phyloP scores from a whole-genome alignment of 768 basidiomycete genomes.

The Candolleomyces eurysporus region DNA sequence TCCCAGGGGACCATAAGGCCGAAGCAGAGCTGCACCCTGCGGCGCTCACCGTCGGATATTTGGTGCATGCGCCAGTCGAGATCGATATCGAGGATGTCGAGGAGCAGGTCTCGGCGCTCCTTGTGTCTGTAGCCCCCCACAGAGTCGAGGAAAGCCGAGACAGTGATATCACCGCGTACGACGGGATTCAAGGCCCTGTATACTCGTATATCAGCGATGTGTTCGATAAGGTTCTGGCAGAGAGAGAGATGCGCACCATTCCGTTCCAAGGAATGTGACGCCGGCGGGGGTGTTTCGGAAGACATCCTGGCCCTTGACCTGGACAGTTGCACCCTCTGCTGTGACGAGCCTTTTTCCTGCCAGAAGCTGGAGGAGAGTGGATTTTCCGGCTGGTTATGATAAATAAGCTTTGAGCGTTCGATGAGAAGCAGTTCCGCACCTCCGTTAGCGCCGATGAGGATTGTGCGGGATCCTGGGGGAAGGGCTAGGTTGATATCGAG shows the following conservation, averaged over 20 bases:
- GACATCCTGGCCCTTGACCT: slow-evolving; percentile 80
- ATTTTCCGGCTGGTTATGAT: slow-evolving; percentile 72
- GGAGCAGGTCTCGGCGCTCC: slow-evolving; percentile 76
- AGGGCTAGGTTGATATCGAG: slow-evolving; percentile 63
- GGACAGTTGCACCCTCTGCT: slow-evolving; percentile 49
- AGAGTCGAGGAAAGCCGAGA: slow-evolving; percentile 93
- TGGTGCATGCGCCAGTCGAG: slow-evolving; percentile 95
- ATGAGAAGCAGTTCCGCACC: slow-evolving; percentile 45
- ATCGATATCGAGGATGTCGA: slow-evolving; percentile 93
- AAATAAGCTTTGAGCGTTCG: slow-evolving; percentile 13
- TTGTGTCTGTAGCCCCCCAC: slow-evolving; percentile 96
- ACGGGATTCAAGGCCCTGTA: slow-evolving; percentile 96
- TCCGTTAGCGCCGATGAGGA: slow-evolving; percentile 93
- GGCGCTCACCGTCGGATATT: slow-evolving; percentile 95
- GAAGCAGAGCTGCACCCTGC: slow-evolving; percentile 90
- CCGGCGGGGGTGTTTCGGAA: slow-evolving; percentile 84
- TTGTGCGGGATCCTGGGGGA: slow-evolving; percentile 73
- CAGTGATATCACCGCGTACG: slow-evolving; percentile 88
- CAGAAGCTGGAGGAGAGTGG: slow-evolving; percentile 91
- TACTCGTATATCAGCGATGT: slow-evolving; percentile 7
- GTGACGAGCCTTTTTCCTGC: slow-evolving; percentile 87
- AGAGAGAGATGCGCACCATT: slow-evolving; percentile 60
- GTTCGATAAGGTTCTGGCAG: not conserved
- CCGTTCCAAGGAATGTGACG: slow-evolving; percentile 88
- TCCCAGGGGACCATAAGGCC: slow-evolving; percentile 96